Evolutionary conservation across 208 protist genomes (phyloP), one percentile per base, ranked within the genome.

Genomic region (Wallacemonas sp.): DNA sequence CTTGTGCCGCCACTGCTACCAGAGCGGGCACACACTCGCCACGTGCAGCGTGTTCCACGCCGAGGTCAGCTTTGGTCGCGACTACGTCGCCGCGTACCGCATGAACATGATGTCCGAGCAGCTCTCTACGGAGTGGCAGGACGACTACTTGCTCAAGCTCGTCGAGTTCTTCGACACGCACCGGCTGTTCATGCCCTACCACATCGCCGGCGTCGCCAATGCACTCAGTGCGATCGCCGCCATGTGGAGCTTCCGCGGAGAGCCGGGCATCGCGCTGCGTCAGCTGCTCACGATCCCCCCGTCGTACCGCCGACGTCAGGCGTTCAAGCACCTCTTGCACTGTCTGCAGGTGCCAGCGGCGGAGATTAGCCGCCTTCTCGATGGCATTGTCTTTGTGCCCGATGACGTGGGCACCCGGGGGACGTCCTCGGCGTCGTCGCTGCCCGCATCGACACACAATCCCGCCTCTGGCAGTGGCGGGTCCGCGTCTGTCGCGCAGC

Each of bases 51-150:
- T 92, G n/a, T 93, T 95, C 57, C 86, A 91, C 61, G 70, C 77
- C 0, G 86, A 95, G 66, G 84, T 92, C 18, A 85, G 81, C 69
- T 95, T 93, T 45, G 87, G 90, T 25, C 86, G 90, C 3, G 90
- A 95, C 72, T 93, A 84, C 67, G 77, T 95, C 14, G 90, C 90
- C 1, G 86, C 86, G 26, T 95, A 93, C 50, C 86, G 90, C 57
- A 92, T 95, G 85, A 86, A 81, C 49, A 91, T 93, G 86, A 93
- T 93, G 82, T 89, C 81, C 0, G 90, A 93, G 66, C 82, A 95
- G 65, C 74, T 95, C 29, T 77, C 84, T 41, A 63, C 68, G 1
- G 83, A 88, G 25, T 92, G 84, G 83, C 90, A 91, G 65, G 77
- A 89, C 65, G 81, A 69, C 22, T 93, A 93, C 63, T 65, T 95